A percentile compares a stretch with the other conserved stretches of the same genome.
Conservation (phyloP, 2,329 filamentous ascomycete species). For the Alternaria ethzedia region DNA sequence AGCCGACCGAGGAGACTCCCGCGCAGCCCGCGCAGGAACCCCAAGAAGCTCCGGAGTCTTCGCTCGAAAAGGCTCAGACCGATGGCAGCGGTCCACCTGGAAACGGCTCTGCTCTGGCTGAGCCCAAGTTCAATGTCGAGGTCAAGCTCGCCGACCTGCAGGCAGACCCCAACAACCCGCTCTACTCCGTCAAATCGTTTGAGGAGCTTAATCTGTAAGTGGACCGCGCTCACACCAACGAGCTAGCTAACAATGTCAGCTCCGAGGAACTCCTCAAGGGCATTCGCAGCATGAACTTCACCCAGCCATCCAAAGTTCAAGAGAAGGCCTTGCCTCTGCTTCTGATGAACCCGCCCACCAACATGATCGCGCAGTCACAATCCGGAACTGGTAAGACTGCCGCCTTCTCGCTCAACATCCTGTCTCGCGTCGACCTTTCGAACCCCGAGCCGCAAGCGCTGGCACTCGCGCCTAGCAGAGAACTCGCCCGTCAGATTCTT, state of each 20-base stretch:
- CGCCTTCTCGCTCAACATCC: constrained; percentile 90
- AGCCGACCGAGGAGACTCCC: constrained; percentile 17
- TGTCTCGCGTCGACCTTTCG: constrained; percentile 81
- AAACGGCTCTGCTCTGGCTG: constrained; percentile 58
- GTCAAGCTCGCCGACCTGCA: constrained; percentile 92
- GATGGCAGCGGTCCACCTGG: constrained; percentile 56
- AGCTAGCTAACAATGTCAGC: constrained; percentile 20
- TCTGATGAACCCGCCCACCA: constrained; percentile 81
- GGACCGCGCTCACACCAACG: background rate
- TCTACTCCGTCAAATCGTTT: constrained; percentile 84
- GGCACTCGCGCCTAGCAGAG: constrained; percentile 88
- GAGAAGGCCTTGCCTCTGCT: constrained; percentile 92
- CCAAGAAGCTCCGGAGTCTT: background rate
- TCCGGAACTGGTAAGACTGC: constrained; percentile 98
- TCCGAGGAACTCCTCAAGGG: constrained; percentile 58
- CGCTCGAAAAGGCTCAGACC: constrained; percentile 41
- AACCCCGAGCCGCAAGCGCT: constrained; percentile 80
- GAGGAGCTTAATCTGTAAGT: constrained; percentile 84
- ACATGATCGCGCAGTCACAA: constrained; percentile 98
- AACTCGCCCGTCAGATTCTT: constrained; percentile 93
- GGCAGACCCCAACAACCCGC: constrained; percentile 81
- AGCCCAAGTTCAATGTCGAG: constrained; percentile 86
- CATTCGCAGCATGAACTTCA: constrained; percentile 86
- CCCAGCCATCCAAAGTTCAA: constrained; percentile 97
- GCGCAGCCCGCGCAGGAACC: constrained; percentile 8